These are phyloP conservation scores for Mucor indicus DNA, from an alignment of 371 early-diverging fungal genomes.

Conservation along the genomic window DNA sequence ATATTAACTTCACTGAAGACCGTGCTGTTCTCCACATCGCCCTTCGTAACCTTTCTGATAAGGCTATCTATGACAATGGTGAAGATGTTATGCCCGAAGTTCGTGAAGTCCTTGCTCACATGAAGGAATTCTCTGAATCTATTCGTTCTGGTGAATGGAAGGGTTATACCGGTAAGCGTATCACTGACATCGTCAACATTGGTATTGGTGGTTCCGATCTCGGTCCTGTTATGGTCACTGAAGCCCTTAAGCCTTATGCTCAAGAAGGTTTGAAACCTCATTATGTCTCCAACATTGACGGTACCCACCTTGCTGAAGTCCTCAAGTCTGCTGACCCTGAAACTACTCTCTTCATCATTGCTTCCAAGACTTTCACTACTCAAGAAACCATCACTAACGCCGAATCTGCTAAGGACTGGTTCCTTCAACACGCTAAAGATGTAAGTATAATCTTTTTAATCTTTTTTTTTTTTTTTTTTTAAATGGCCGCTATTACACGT, in stretches of 20 bases:
- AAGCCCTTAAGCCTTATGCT: conserved; percentile 93
- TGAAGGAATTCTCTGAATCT: conserved; percentile 80
- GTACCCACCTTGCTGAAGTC: conserved; percentile 93
- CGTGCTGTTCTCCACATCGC: conserved; percentile 97
- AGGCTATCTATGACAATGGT: conserved; percentile 80
- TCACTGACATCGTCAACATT: conserved; percentile 97
- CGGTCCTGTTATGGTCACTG: conserved; percentile 98
- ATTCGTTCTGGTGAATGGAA: conserved; percentile 91
- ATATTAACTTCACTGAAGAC: conserved; percentile 98
- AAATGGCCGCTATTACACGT: no score
- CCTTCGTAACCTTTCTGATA: conserved; percentile 85
- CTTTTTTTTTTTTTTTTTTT: background rate
- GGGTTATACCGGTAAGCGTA: conserved; percentile 92
- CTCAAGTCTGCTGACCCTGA: conserved; percentile 87
- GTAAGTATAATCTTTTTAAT: conserved; percentile 43
- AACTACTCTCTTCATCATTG: conserved; percentile 95
- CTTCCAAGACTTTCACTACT: conserved; percentile 99
- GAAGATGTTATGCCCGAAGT: conserved; percentile 92
- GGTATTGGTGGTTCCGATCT: conserved; percentile 99
- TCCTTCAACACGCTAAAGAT: conserved; percentile 80
- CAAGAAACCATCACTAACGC: conserved; percentile 99
- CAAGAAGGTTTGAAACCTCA: conserved; percentile 76
- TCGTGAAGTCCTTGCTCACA: conserved; percentile 90
- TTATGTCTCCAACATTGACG: conserved; percentile 99
- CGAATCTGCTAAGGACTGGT: conserved; percentile 92